Conservation (phyloP, 345 rosid species). For the Balakata baccata region DNA sequence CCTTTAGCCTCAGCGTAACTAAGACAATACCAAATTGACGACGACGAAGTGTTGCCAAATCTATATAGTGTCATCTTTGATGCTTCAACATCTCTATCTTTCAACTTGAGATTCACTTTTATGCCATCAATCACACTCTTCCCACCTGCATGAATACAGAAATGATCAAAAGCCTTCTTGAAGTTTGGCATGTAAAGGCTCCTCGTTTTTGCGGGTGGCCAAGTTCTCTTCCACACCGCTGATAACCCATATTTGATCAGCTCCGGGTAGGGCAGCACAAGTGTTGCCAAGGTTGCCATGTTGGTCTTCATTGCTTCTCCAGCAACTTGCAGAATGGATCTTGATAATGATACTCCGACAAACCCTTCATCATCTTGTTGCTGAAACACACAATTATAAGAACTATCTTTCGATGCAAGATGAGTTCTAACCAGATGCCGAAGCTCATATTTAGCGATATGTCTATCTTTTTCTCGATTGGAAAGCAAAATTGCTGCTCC, state of each 20-base stretch:
- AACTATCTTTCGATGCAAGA: slow-evolving; percentile 3
- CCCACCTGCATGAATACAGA: slow-evolving; percentile 92
- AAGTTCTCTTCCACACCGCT: not conserved
- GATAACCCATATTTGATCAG: slow-evolving; percentile 4
- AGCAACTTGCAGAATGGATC: slow-evolving; percentile 11
- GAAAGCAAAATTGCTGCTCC: slow-evolving; percentile 19
- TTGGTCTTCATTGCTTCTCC: slow-evolving; percentile 17
- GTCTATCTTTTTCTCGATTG: slow-evolving; percentile 3
- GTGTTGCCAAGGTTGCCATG: slow-evolving; percentile 2
- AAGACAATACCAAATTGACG: slow-evolving; percentile 79
- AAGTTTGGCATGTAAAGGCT: slow-evolving; percentile 74
- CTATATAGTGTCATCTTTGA: slow-evolving; percentile 80
- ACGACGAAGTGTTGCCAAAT: slow-evolving; percentile 87
- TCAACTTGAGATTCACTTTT: slow-evolving; percentile 66
- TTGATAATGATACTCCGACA: slow-evolving; percentile 17
- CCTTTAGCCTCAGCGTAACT: slow-evolving; percentile 77
- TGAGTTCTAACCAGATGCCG: slow-evolving; percentile 17
- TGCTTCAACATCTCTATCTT: slow-evolving; percentile 72
- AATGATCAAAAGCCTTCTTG: slow-evolving; percentile 84
- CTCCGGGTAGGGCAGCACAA: slow-evolving; percentile 15
- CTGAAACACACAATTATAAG: slow-evolving; percentile 13
- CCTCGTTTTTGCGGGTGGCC: not conserved
- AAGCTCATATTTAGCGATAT: slow-evolving; percentile 16
- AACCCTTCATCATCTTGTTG: slow-evolving; percentile 14
- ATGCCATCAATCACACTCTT: slow-evolving; percentile 81